Percentiles rank a stretch among this genome's conserved stretches.
Evolutionary conservation across 768 basidiomycete species (phyloP).

Genomic region (Lentinula sp.): DNA sequence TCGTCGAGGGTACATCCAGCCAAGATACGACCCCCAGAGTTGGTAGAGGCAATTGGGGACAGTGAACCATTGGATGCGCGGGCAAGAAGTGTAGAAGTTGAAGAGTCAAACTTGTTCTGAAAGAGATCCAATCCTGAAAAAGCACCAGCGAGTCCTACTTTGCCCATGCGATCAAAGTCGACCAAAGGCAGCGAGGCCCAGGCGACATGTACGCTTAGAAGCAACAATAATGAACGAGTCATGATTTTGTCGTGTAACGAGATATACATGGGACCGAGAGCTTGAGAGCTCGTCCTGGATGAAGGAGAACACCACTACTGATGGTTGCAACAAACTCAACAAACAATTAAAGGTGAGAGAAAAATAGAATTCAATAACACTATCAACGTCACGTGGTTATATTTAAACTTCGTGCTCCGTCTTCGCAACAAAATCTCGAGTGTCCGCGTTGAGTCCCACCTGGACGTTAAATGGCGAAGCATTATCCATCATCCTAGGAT

Average conservation of each 20-base stretch:
- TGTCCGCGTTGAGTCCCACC: constrained; percentile 43
- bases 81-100: constrained; percentile 65
- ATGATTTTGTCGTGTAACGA: not conserved
- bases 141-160: constrained; percentile 80
- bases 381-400: constrained; percentile 1
- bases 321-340: constrained; percentile 3
- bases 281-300: constrained; percentile 6
- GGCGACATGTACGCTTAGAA: constrained; percentile 24
- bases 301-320: not conserved
- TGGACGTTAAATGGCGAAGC: constrained; percentile 54
- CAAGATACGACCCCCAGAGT: constrained; percentile 69
- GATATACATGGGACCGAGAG: not conserved
- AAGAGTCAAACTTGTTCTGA: constrained; percentile 61
- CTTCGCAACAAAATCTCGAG: constrained; percentile 29
- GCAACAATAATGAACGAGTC: constrained; percentile 16
- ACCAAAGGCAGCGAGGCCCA: constrained; percentile 41
- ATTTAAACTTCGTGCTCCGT: constrained; percentile 8
- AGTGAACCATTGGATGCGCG: constrained; percentile 63
- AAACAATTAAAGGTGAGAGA: not conserved
- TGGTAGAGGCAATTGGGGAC: constrained; percentile 67
- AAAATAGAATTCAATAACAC: not conserved
- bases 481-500: constrained; percentile 47
- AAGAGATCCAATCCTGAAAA: constrained; percentile 85
- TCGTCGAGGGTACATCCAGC: constrained; percentile 68
- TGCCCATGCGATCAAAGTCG: constrained; percentile 84